Percentiles rank a stretch among this genome's conserved stretches.
These are phyloP conservation scores for Claviceps cyperi DNA, from an alignment of 2,329 filamentous ascomycete genomes.

Conservation along the genomic window DNA sequence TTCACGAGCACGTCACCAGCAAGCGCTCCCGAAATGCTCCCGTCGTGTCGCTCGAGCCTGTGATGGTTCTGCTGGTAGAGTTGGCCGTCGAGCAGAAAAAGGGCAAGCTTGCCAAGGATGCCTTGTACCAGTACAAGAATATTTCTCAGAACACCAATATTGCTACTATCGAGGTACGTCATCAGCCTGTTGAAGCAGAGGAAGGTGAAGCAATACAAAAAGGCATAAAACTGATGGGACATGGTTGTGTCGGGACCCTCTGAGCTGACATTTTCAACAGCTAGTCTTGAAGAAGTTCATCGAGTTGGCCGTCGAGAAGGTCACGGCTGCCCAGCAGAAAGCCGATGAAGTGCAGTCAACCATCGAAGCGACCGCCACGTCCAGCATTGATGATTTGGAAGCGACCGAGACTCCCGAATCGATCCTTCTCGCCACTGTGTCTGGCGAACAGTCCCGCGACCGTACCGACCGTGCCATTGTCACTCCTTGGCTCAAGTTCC, in stretches of 20 bases:
- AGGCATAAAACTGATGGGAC: not conserved
- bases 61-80: constrained; percentile 96
- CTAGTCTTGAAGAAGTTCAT: constrained; percentile 96
- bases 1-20: constrained; percentile 98
- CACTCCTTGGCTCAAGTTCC: constrained; percentile 97
- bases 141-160: constrained; percentile 99
- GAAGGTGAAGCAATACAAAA: not conserved
- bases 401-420: constrained; percentile 96
- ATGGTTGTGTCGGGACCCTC: not conserved
- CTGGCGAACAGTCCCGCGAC: constrained; percentile 92
- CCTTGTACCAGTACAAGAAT: constrained; percentile 99
- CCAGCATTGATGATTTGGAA: constrained; percentile 86
- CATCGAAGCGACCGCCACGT: constrained; percentile 55
- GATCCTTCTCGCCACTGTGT: constrained; percentile 92
- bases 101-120: constrained; percentile 96
- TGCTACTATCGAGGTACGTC: constrained; percentile 76
- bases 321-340: constrained; percentile 88
- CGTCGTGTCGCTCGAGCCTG: constrained; percentile 89
- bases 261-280: constrained; percentile 24
- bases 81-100: constrained; percentile 95
- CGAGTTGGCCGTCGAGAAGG: constrained; percentile 89
- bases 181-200: not conserved
- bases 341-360: constrained; percentile 87
- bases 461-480: constrained; percentile 96
- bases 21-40: constrained; percentile 96